Base-by-base conservation (phyloP, 768 basidiomycete species). In the Trametes gibbosa region DNA sequence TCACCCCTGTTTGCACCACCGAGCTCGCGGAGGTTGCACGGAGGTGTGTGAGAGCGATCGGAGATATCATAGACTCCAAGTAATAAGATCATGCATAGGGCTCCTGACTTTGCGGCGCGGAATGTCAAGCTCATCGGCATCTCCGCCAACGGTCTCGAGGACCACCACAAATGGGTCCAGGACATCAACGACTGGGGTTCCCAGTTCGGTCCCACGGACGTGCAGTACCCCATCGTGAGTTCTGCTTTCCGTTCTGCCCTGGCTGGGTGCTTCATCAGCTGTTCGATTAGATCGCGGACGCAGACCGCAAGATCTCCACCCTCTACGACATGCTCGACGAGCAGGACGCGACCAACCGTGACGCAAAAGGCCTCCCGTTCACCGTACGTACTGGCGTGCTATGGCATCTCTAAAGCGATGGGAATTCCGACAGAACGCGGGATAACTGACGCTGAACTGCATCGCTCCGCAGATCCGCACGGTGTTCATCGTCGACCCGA, bases 401-500 rank as follows among this genome's bases (percentile, higher is more conserved):
- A 17, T 32, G 21, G 19, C 23, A 17, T 43, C 39, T 34, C 37
- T 37, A 24, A 39, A 46, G 41, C 16, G 25, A 12, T 25, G 10
- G 34, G 24, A 10, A 10, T 32, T 10, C 29, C 29, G 5, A 42
- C 54, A 46, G 46, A 14, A 25, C 1, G 7, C 10, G 34, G 25
- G 8, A 2, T 5, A 24, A 25, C 7, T 10, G 14, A 27, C 24
- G 25, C 54, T 51, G n/a, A 57, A 24, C 23, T 41, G 32, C 42
- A 19, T 23, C 14, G 24, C 52, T 27, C 21, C 17, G 19, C 53
- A 92, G 89, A 85, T 99, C 75, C 89, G 97, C 60, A 97, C 94
- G 8, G 97, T 99, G 61, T 99, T 96, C 75, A 78, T 99, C 64
- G 93, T 99, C 69, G 97, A 99, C 77, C 95, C 97, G 45, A 93